Conservation (phyloP, 2,329 filamentous ascomycete genomes). For the Colletotrichum sp. region DNA sequence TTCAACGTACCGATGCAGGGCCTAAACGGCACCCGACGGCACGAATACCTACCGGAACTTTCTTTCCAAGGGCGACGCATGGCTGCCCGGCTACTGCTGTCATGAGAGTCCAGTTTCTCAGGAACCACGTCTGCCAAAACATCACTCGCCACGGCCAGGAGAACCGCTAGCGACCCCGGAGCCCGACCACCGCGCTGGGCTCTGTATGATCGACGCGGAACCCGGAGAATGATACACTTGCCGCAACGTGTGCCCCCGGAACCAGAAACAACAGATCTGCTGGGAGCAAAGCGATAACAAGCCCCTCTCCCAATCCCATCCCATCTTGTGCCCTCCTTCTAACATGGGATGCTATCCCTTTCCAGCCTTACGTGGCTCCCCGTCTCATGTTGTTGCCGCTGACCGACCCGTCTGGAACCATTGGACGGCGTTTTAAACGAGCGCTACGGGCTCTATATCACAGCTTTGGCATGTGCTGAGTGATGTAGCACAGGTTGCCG, state of each 20-base stretch:
- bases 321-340: neutral
- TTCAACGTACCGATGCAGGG: neutral
- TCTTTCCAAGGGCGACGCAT: neutral
- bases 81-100: neutral
- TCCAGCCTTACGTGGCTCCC: neutral
- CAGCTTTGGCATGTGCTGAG: neutral
- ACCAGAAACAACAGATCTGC: neutral
- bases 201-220: slow-evolving; percentile 18
- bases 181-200: neutral
- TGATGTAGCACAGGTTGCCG: neutral
- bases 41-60: neutral
- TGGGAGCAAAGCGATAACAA: neutral
- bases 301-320: neutral
- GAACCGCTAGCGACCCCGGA: neutral
- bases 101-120: neutral
- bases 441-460: slow-evolving; percentile 3
- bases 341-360: neutral
- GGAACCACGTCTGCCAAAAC: neutral
- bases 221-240: slow-evolving; percentile 15
- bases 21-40: neutral
- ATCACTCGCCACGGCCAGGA: neutral
- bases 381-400: slow-evolving; percentile 12
- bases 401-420: neutral
- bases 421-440: neutral
- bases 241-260: slow-evolving; percentile 1